A percentile compares a stretch with the other conserved stretches of the same genome.
Conservation (phyloP, 2,329 filamentous ascomycete species). For the Peltaster fructicola region DNA sequence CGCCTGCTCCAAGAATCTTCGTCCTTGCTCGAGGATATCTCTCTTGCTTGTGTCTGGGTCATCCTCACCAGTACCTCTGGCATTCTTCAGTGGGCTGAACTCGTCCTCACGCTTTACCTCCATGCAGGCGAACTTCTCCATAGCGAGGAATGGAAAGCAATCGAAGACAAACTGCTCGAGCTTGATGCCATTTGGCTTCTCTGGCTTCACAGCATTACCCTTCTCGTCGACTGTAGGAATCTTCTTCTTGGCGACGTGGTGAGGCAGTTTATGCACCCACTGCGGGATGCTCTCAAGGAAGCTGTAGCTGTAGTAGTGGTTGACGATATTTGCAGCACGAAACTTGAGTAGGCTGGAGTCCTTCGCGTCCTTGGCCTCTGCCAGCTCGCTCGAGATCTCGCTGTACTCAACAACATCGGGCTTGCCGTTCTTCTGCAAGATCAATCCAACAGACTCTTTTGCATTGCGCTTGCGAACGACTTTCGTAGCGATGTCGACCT, state of each 20-base stretch:
- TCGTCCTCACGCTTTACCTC: constrained; percentile 95
- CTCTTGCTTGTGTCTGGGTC: constrained; percentile 82
- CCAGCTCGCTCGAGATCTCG: constrained; percentile 79
- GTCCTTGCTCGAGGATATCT: constrained; percentile 80
- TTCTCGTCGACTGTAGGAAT: constrained; percentile 66
- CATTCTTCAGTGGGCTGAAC: constrained; percentile 95
- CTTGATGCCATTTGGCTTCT: constrained; percentile 96
- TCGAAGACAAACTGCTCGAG: constrained; percentile 99
- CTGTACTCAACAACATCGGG: constrained; percentile 98
- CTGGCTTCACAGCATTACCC: constrained; percentile 70
- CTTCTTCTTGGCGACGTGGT: constrained; percentile 97
- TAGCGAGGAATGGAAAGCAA: constrained; percentile 75
- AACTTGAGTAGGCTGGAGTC: constrained; percentile 75
- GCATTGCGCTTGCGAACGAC: constrained; percentile 97
- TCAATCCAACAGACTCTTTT: constrained; percentile 87
- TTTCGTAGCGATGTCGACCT: constrained; percentile 94
- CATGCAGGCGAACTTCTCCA: constrained; percentile 84
- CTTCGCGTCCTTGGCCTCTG: constrained; percentile 71
- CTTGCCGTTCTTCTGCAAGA: constrained; percentile 85
- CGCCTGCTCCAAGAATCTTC: constrained; percentile 65
- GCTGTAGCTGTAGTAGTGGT: constrained; percentile 95
- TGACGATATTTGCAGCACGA: constrained; percentile 97
- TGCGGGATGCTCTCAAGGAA: constrained; percentile 82
- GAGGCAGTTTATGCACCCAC: constrained; percentile 73
- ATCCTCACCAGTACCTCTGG: constrained; percentile 68